phyloP scores from a whole-genome alignment of 2,329 filamentous ascomycete species.

The Neofusicoccum cordaticola region DNA sequence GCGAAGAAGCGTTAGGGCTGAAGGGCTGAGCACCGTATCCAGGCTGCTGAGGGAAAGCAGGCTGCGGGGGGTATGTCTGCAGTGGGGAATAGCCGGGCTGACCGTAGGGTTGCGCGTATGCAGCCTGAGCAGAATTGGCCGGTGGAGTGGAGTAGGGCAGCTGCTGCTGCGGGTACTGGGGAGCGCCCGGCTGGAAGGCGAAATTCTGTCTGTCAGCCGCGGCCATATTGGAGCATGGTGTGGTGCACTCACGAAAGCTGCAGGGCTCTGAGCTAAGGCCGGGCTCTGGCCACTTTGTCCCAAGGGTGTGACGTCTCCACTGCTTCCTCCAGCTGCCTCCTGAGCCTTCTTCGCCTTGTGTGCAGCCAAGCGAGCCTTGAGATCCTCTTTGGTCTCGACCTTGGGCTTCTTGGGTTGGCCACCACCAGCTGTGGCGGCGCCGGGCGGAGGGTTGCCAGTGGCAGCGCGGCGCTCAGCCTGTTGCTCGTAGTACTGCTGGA shows the following conservation, averaged over 20 bases:
- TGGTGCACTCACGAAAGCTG: constrained; percentile 56
- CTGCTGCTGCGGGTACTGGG: constrained; percentile 15
- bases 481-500: constrained; percentile 78
- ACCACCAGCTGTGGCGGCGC: constrained; percentile 45
- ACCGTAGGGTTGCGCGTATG: constrained; percentile 41
- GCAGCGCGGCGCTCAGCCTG: constrained; percentile 77
- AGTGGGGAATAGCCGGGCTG: constrained; percentile 27
- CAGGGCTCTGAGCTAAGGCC: constrained; percentile 51
- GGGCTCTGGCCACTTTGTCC: constrained; percentile 47
- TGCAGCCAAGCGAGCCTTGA: constrained; percentile 77
- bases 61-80: constrained; percentile 18
- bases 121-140: constrained; percentile 28
- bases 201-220: background rate
- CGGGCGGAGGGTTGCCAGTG: constrained; percentile 77
- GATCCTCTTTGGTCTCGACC: constrained; percentile 66
- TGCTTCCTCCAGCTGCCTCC: constrained; percentile 42
- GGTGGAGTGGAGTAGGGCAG: constrained; percentile 32
- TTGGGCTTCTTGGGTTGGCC: constrained; percentile 60
- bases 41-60: constrained; percentile 15
- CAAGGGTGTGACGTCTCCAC: constrained; percentile 55
- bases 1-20: constrained; percentile 30
- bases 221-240: background rate
- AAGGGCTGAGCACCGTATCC: constrained; percentile 23
- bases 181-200: constrained; percentile 2
- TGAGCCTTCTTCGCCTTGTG: constrained; percentile 68